Evolutionary conservation across 2,329 filamentous ascomycete genomes (phyloP).

Genomic region (Nannizzia gypsea): DNA sequence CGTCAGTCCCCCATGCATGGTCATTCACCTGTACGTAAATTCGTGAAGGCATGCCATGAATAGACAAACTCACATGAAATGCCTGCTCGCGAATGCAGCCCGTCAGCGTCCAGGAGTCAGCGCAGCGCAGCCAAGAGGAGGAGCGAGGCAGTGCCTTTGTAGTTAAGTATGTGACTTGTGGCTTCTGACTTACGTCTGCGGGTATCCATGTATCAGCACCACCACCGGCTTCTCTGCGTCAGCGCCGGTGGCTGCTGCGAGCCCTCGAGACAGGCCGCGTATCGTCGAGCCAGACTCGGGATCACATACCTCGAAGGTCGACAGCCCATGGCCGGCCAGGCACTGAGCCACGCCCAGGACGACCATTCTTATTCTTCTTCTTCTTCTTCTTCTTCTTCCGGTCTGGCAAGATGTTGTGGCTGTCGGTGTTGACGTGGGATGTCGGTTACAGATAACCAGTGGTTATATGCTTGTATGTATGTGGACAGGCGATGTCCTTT

Average conservation of each 20-base stretch:
- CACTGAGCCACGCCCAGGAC: conserved; percentile 8
- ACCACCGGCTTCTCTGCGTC: conserved; percentile 6
- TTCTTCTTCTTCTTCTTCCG: too few relatives aligned
- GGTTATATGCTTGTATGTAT: background rate
- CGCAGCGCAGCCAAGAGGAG: background rate
- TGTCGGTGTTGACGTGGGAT: too few relatives aligned
- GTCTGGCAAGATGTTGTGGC: too few relatives aligned
- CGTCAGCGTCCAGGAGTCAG: background rate
- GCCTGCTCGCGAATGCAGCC: background rate
- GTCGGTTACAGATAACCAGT: too few relatives aligned
- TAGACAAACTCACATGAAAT: conserved; percentile 4
- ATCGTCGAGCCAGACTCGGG: conserved; percentile 7
- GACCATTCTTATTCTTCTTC: conserved; percentile 7
- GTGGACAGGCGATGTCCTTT: too few relatives aligned
- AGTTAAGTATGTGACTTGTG: too few relatives aligned
- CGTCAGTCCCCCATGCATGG: conserved; percentile 5
- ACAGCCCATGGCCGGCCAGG: conserved; percentile 5
- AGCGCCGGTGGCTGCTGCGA: background rate
- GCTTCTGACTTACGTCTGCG: conserved; percentile 10
- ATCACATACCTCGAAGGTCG: conserved; percentile 7
- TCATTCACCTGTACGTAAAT: background rate
- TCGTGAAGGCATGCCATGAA: conserved; percentile 2
- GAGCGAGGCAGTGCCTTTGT: background rate
- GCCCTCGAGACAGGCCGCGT: conserved; percentile 7
- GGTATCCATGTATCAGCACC: conserved; percentile 12